Evolutionary conservation across 1,139 yeast genomes (phyloP), one percentile per base, ranked within the genome.

Genomic region (Kodamaea suecica): DNA sequence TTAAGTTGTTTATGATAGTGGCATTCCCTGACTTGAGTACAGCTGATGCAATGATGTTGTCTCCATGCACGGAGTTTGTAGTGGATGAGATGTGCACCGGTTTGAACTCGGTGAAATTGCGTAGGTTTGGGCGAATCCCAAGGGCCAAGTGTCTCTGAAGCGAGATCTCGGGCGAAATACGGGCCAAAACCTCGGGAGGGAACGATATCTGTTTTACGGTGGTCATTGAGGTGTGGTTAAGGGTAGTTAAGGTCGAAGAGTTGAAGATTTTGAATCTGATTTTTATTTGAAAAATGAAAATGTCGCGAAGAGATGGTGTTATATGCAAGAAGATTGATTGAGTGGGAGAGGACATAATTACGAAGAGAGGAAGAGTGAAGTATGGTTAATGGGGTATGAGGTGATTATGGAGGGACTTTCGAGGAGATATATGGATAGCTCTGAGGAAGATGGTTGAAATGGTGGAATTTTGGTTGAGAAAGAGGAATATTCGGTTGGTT

Each of bases 81-180:
- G 69, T 63, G 5, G 55, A 50, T 17, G 70, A 59, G 23, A 80
- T 61, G 13, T 63, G 57, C 2, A 84, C 59, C 3, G 78, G 71
- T 44, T 84, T 78, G 59, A 85, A 85, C 57, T 88, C 96, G 44
- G 75, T 73, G 50, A 82, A 78, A 29, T 71, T 66, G 30, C 97
- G 73, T 36, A 80, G 61, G 37, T 87, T 79, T 9, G 94, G 85
- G 40, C 96, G 80, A 21, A 82, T 58, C 1, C 90, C 92, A 19
- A 79, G 63, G 7, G 80, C 65, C 23, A 90, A 58, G 57, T 88
- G 95, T 50, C 95, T 75, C 52, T 84, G 83, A 34, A 90, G 67
- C 4, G 90, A 84, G 10, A 86, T 61, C 40, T 85, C 95, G 1
- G 97, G 97, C 6, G 94, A 88, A 28, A 90, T 73, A 36, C 95